Conservation (phyloP, 2,329 filamentous ascomycete species). For the Phoma sp. region DNA sequence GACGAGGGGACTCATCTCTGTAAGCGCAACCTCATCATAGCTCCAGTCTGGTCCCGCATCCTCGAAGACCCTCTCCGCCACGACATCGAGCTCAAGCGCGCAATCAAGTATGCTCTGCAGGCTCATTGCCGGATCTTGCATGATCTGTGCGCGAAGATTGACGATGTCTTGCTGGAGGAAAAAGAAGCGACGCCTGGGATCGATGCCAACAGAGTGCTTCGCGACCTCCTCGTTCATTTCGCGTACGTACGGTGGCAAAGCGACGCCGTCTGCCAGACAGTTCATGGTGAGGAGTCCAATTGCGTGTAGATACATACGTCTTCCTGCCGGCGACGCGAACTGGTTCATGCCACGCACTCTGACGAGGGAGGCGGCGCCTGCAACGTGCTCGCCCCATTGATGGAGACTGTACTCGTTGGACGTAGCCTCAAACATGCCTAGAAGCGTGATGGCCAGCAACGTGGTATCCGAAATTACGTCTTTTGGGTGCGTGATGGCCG, state of each 20-base stretch:
- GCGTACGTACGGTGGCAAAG: conserved; percentile 34
- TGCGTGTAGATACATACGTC: conserved; percentile 43
- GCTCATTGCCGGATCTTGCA: conserved; percentile 21
- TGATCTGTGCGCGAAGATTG: conserved; percentile 37
- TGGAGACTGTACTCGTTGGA: conserved; percentile 36
- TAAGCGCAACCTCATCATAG: conserved; percentile 23
- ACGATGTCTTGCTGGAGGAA: conserved; percentile 37
- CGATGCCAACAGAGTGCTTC: conserved; percentile 25
- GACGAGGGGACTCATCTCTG: conserved; percentile 13
- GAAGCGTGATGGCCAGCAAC: conserved; percentile 37
- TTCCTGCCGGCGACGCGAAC: conserved; percentile 36
- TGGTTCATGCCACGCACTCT: conserved; percentile 40
- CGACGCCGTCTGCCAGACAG: conserved; percentile 33
- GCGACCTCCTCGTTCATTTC: conserved; percentile 33
- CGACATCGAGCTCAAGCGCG: conserved; percentile 34
- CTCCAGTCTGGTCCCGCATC: conserved; percentile 28
- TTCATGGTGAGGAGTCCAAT: conserved; percentile 36
- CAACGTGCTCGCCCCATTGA: conserved; percentile 47
- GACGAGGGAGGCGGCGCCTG: conserved; percentile 43
- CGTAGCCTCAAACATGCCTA: conserved; percentile 45
- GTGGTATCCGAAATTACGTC: conserved; percentile 42
- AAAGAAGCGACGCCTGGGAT: conserved; percentile 38
- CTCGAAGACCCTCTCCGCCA: conserved; percentile 29
- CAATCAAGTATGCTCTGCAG: conserved; percentile 31
- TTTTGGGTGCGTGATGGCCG: conserved; percentile 33